Evolutionary conservation across 208 protist genomes (phyloP), one percentile per base, ranked within the genome.

Genomic region (Acanthamoeba polyphaga): DNA sequence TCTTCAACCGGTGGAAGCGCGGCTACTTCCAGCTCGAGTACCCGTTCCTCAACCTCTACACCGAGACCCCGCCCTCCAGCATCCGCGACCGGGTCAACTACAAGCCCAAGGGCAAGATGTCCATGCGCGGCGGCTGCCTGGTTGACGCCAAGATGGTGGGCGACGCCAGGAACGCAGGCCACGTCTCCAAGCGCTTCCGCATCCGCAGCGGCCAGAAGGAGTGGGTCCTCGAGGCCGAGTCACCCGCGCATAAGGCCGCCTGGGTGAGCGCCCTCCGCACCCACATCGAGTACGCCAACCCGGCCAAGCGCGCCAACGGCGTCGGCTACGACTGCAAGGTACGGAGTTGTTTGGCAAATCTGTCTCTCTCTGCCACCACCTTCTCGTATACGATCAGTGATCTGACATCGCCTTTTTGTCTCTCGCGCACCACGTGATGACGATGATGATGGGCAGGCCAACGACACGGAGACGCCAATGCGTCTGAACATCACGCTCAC

Each of bases 1-100:
- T 92, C 87, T 92, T 92, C 87, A 92, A 76, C 3, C 7, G 32
- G 24, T 92, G 87, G 87, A 92, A 92, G 87, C 29, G 46, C 19
- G 76, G 27, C 34, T 92, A 78, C 43, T 92, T 70, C 87, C 15
- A 51, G 24, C 38, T 92, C 64, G 43, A 70, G 87, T 92, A 92
- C 49, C 87, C 87, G 34, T 92, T 60, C 66, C 43, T 92, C 24
- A 70, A 92, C 43, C 15, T 78, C 53, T 92, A 92, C 46, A 7
- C 32, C 1, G 64, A 72, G 1, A 3, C 13, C 19, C 87, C n/a
- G 6, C 7, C 38, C 9, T 1, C 19, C 1, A 91, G 15, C 84
- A 24, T 91, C 43, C 32, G 84, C 34, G 43, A 72, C 7, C 3
- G 12, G 82, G 10, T 24, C 34, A 29, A n/a, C 34, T 7, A 29